Evolutionary conservation across 2,329 filamentous ascomycete genomes (phyloP), one percentile per base, ranked within the genome.

Genomic region (Aspergillus phoenicis): DNA sequence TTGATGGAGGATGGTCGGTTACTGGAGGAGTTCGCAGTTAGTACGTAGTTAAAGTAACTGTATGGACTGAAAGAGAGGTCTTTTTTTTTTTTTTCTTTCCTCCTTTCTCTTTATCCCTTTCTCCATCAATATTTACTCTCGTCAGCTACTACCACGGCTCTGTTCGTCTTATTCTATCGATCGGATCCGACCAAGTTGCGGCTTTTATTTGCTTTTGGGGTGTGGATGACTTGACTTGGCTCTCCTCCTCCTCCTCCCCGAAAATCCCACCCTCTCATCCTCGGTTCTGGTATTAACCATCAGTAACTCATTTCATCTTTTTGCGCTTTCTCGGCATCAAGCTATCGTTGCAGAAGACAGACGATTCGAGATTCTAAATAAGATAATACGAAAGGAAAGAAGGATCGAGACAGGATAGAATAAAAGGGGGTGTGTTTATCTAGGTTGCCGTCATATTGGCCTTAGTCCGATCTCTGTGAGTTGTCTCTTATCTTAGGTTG

Each of bases 381-480:
- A 13, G 2, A 11, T 7, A 45, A 24, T 20, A 11, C 17, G 11
- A 10, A 45, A 24, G 33, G 33, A 20, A 20, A 45, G 41, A 45
- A 45, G 41, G 41, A 24, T 45, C 20, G 10, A 2, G 41, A 45
- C 10, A 8, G 33, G 11, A 15, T 13, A 36, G 11, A 36, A 13
- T 36, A 36, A 36, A 36, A 28, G 22, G 11, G 26, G 45, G 22
- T 49, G 45, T 20, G 33, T 36, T 36, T 36, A 36, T 17, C 22
- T 30, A 49, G 45, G 45, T 28, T 26, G 45, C 13, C 22, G 22
- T 30, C 45, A 49, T 49, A 26, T 30, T 30, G 45, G 26, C 8
- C 45, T 24, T 49, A 24, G 45, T 49, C 45, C 24, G 45, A 49
- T 49, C 45, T 51, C 47, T 51, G 47, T 33, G n/a, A 51, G 47